Evolutionary conservation across 129 eudicot species (phyloP).

Genomic region (Helianthus annuus): DNA sequence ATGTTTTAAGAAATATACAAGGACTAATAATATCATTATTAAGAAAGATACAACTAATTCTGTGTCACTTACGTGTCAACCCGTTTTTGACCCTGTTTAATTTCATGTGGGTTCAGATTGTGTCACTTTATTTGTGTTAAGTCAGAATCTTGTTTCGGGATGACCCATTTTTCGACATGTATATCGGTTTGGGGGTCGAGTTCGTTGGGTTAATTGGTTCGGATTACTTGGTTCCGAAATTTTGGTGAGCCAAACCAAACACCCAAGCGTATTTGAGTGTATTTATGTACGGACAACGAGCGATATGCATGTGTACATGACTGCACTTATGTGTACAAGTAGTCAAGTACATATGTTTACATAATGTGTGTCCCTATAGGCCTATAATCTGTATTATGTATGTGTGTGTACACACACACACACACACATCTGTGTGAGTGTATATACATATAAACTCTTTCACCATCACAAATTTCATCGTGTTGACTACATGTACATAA

Average conservation of each 20-base stretch:
- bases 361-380: too few relatives aligned
- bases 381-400: not conserved
- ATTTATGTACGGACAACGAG: not conserved
- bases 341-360: too few relatives aligned
- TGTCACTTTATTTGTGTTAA: not conserved
- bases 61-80: not conserved
- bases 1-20: not conserved
- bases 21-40: not conserved
- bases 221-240: not conserved
- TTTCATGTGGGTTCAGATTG: not conserved
- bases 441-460: not conserved
- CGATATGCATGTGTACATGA: not conserved
- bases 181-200: not conserved
- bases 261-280: not conserved
- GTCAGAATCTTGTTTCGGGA: not conserved
- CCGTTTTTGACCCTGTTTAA: not conserved
- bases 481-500: not conserved
- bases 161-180: not conserved
- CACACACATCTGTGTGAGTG: not conserved
- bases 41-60: not conserved
- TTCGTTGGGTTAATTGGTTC: not conserved
- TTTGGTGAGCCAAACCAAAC: not conserved
- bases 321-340: too few relatives aligned
- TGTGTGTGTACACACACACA: not conserved
- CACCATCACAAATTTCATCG: not conserved